A percentile compares a stretch with the other conserved stretches of the same genome.
Conservation (phyloP, 805 yeast genomes). For the Metschnikowia henanensis region DNA sequence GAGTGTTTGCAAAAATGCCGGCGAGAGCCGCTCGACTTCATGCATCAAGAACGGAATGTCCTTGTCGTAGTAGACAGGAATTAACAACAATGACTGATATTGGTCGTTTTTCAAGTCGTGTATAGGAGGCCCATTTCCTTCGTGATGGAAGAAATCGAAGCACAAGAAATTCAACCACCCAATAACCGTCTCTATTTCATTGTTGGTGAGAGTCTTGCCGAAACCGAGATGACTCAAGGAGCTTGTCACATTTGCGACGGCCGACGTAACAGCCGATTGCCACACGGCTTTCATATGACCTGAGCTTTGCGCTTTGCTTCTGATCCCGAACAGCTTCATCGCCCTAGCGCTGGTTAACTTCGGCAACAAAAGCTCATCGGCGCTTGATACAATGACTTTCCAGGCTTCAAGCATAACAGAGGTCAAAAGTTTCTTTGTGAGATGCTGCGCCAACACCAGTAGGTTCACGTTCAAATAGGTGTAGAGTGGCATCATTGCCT, state of each 20-base stretch:
- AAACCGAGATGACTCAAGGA: constrained; percentile 45
- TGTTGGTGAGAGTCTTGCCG: constrained; percentile 54
- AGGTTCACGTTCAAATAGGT: constrained; percentile 72
- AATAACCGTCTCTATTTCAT: constrained; percentile 67
- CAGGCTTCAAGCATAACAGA: constrained; percentile 79
- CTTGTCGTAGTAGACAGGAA: constrained; percentile 66
- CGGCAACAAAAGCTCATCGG: constrained; percentile 76
- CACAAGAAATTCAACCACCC: constrained; percentile 70
- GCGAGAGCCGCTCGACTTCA: constrained; percentile 61
- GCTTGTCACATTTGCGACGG: constrained; percentile 50
- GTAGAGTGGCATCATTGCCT: constrained; percentile 70
- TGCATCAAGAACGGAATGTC: constrained; percentile 44
- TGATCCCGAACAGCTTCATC: constrained; percentile 27
- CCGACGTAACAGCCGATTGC: constrained; percentile 48
- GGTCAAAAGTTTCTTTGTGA: constrained; percentile 55
- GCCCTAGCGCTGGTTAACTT: constrained; percentile 51
- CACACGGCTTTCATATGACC: constrained; percentile 25
- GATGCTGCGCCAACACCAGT: constrained; percentile 56
- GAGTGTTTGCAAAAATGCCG: constrained; percentile 50
- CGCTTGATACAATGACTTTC: constrained; percentile 66
- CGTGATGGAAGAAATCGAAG: constrained; percentile 73
- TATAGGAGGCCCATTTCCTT: constrained; percentile 78
- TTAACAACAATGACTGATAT: constrained; percentile 61
- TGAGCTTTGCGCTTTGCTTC: constrained; percentile 10
- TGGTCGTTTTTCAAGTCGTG: constrained; percentile 58